A percentile compares a stretch with the other conserved stretches of the same genome.
phyloP scores from a whole-genome alignment of 257 asterid genomes.

The Solanum dulcamara region DNA sequence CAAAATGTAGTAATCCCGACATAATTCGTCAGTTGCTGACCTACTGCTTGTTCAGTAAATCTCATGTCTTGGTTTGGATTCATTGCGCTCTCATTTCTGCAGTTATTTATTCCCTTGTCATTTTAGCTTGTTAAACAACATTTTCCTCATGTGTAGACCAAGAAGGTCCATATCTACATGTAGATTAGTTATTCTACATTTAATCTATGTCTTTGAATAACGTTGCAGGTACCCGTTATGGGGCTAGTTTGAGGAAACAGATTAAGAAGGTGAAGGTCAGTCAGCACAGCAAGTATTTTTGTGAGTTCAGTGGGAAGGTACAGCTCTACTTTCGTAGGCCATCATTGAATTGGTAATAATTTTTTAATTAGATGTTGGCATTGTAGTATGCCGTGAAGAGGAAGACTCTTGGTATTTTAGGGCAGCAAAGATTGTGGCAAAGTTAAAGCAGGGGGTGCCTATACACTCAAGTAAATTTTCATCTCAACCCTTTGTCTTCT shows the following conservation, averaged over 20 bases:
- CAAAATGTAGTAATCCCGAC: background rate
- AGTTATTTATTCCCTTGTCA: background rate
- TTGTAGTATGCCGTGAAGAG: slow-evolving; percentile 54
- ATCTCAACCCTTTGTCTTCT: background rate
- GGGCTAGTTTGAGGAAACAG: slow-evolving; percentile 11
- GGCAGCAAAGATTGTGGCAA: slow-evolving; percentile 70
- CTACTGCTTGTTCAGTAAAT: background rate
- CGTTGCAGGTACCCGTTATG: slow-evolving; percentile 3
- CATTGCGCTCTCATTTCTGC: background rate
- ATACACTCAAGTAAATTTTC: slow-evolving; percentile 38
- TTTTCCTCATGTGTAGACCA: slow-evolving; percentile 38
- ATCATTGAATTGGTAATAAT: background rate
- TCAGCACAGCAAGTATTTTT: slow-evolving; percentile 20
- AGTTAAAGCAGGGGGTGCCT: slow-evolving; percentile 65
- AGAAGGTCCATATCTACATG: slow-evolving; percentile 61
- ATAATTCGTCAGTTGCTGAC: background rate
- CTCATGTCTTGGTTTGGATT: background rate
- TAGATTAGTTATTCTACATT: background rate
- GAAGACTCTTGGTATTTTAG: slow-evolving; percentile 54
- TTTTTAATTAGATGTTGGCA: background rate
- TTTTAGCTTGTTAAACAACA: background rate
- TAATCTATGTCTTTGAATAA: background rate
- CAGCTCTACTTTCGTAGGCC: background rate
- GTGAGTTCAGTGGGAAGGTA: slow-evolving; percentile 20
- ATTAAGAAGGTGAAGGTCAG: slow-evolving; percentile 20